A percentile compares a stretch with the other conserved stretches of the same genome.
Conservation (phyloP, 768 basidiomycete species). For the Rhodosporidiobolus sp. region DNA sequence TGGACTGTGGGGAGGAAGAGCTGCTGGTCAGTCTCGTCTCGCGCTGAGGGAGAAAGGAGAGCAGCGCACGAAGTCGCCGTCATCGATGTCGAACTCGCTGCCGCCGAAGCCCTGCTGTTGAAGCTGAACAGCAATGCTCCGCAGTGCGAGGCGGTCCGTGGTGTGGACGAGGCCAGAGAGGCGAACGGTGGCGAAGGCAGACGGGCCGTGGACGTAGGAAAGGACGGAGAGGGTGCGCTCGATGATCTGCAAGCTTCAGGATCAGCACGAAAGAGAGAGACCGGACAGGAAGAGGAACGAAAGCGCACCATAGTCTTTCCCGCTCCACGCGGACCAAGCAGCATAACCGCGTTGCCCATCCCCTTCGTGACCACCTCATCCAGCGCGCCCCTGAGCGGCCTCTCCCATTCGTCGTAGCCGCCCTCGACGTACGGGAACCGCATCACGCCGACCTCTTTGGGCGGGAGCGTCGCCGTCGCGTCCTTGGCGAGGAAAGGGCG, state of each 20-base stretch:
- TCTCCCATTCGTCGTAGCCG: constrained; percentile 36
- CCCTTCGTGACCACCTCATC: constrained; percentile 41
- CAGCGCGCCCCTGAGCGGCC: constrained; percentile 36
- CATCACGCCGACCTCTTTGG: neutral
- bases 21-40: constrained; percentile 45
- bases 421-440: constrained; percentile 28
- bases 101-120: constrained; percentile 65
- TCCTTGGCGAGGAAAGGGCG: constrained; percentile 33
- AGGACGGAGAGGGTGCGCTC: constrained; percentile 37
- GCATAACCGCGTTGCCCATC: constrained; percentile 43
- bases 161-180: constrained; percentile 81
- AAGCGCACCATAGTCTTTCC: constrained; percentile 41
- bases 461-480: constrained; percentile 8
- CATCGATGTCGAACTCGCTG: constrained; percentile 36
- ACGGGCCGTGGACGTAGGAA: constrained; percentile 15
- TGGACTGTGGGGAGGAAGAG: constrained; percentile 56
- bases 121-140: constrained; percentile 84
- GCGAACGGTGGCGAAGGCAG: constrained; percentile 60
- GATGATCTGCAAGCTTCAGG: constrained; percentile 28
- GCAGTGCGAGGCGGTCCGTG: constrained; percentile 83
- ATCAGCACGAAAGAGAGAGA: neutral
- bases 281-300: neutral
- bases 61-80: constrained; percentile 50
- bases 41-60: constrained; percentile 36
- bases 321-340: constrained; percentile 42